A percentile compares a stretch with the other conserved stretches of the same genome.
Conservation (phyloP, 768 basidiomycete genomes). For the Sistotremastrum suecicum region DNA sequence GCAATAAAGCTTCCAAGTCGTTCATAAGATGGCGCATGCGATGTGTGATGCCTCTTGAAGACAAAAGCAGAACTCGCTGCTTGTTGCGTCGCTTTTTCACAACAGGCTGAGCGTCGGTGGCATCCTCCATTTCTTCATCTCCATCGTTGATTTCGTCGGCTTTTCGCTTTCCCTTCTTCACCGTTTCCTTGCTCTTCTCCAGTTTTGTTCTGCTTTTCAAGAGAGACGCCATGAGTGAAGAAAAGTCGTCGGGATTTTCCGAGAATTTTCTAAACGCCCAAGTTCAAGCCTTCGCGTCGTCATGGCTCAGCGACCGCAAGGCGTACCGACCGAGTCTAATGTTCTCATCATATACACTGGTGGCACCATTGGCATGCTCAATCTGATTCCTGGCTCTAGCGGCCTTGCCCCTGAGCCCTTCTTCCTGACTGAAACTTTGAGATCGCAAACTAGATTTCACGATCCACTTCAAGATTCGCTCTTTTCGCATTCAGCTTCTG, state of each 20-base stretch:
- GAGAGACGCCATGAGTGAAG: slow-evolving; percentile 2
- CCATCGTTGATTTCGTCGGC: slow-evolving; percentile 37
- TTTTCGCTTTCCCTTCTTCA: slow-evolving; percentile 43
- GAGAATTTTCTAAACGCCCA: not conserved
- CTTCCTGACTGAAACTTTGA: slow-evolving; percentile 73
- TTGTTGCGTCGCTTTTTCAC: slow-evolving; percentile 66
- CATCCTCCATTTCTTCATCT: slow-evolving; percentile 20
- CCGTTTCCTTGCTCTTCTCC: slow-evolving; percentile 1
- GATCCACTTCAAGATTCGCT: slow-evolving; percentile 81
- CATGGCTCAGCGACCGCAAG: too few species aligned
- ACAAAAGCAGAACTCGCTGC: slow-evolving; percentile 86
- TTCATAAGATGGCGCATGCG: slow-evolving; percentile 97
- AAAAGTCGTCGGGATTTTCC: not conserved
- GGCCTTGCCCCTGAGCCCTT: slow-evolving; percentile 80
- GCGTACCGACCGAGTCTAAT: slow-evolving; percentile 34
- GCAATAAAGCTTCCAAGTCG: slow-evolving; percentile 78
- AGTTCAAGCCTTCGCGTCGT: too few species aligned
- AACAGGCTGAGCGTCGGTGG: slow-evolving; percentile 15
- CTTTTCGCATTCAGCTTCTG: slow-evolving; percentile 66
- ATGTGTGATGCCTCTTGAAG: slow-evolving; percentile 88
- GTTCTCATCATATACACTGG: slow-evolving; percentile 88
- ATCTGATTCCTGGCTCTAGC: slow-evolving; percentile 32
- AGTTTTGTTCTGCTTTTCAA: not conserved
- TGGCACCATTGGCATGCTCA: slow-evolving; percentile 83
- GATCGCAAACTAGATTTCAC: slow-evolving; percentile 78